Evolutionary conservation across 2,329 filamentous ascomycete species (phyloP), one percentile per base, ranked within the genome.

Genomic region (Biscogniauxia mediterranea): DNA sequence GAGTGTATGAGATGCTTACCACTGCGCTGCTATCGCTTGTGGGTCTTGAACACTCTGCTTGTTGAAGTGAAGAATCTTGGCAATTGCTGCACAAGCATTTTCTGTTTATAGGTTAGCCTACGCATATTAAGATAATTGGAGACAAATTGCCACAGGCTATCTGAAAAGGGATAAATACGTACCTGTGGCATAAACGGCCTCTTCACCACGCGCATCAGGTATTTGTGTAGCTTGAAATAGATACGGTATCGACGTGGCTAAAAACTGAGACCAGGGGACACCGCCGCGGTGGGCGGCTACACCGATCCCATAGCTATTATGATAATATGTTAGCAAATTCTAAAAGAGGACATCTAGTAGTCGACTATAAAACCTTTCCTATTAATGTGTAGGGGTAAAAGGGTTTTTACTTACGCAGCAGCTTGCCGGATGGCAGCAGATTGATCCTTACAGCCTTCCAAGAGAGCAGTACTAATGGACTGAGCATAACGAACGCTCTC

Each of bases 61-160:
- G 77, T 96, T 97, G 80, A 89, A 97, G 74, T 97, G 93, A 66
- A 99, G 82, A 57, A 99, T 94, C 83, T 99, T 99, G 42, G 95
- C 95, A 71, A 99, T 95, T 68, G 92, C 93, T 51, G 95, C 94
- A 69, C 92, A 97, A 6, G 94, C 94, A 73, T 99, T 99, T 79
- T 99, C 95, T 1, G 57, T 61, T 19, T 13, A 17, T 8, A 52
- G 19, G 42, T 71, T 61, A 71, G 63, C 52, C 3, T n/a, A 52
- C 11, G 19, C 26, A 32, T 11, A 26, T 9, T 11, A 6, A 46
- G 38, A n/a, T 2, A n/a, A 9, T 11, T n/a, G 5, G 19, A 42
- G 11, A 15, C 20, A 15, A 17, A 9, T 46, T 9, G 7, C 38
- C 51, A 28, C 21, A 21, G 17, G 5, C 20, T 11, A 49, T 19